A percentile compares a stretch with the other conserved stretches of the same genome.
phyloP scores from a whole-genome alignment of 1,284 basidiomycete genomes.

The Sphaerobolus stellatus region DNA sequence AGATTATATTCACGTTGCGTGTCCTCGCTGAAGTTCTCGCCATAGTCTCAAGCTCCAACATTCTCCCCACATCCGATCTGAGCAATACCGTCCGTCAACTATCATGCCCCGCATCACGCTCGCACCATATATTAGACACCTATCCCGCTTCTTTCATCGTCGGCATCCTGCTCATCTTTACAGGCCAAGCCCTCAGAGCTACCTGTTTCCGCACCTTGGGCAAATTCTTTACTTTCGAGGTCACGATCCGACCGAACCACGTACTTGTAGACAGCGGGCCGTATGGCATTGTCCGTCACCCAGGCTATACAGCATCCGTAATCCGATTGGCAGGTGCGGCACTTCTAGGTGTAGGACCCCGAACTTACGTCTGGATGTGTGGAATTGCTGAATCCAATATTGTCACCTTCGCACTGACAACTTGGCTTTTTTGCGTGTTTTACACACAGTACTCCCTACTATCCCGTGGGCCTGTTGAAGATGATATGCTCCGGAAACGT shows the following conservation, averaged over 20 bases:
- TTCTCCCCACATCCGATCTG: too few relatives aligned
- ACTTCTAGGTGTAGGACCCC: constrained; percentile 21
- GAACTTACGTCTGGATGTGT: not conserved
- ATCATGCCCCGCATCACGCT: too few relatives aligned
- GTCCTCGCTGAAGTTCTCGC: too few relatives aligned
- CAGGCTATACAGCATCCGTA: constrained; percentile 10
- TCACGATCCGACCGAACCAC: constrained; percentile 55
- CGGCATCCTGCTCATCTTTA: not conserved
- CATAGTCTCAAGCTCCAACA: too few relatives aligned
- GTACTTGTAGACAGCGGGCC: constrained; percentile 52
- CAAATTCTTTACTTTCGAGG: constrained; percentile 60
- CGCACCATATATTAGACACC: too few relatives aligned
- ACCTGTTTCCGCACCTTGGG: constrained; percentile 44
- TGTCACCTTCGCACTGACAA: not conserved
- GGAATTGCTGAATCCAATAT: not conserved
- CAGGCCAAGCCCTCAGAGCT: not conserved
- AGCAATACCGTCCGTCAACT: too few relatives aligned
- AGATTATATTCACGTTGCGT: too few relatives aligned
- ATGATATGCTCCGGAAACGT: not conserved
- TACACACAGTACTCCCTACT: not conserved
- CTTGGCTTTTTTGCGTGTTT: not conserved
- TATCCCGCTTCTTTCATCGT: not conserved
- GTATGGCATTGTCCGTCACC: constrained; percentile 47
- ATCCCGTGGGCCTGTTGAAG: not conserved
- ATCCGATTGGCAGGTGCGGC: constrained; percentile 9